Percentiles rank a stretch among this genome's conserved stretches.
Evolutionary conservation across 495 filamentous ascomycete species (phyloP).

Genomic region (Hypoxylon cercidicola): DNA sequence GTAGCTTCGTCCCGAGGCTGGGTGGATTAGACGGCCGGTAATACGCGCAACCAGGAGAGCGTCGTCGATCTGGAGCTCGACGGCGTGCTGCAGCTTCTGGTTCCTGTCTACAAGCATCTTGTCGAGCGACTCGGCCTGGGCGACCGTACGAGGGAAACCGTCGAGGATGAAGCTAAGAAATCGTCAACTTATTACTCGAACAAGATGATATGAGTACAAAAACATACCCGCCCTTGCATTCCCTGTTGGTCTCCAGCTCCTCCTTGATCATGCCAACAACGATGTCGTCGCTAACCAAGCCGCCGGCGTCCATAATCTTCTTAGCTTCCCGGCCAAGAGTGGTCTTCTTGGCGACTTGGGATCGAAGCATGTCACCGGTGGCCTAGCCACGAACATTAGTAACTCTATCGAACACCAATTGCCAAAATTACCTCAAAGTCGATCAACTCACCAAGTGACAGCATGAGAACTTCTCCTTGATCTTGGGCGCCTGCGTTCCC

Average conservation of each 20-base stretch:
- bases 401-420: conserved; percentile 7
- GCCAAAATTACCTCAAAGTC: conserved; percentile 20
- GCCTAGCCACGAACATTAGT: conserved; percentile 66
- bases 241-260: conserved; percentile 90
- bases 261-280: conserved; percentile 99
- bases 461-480: conserved; percentile 96
- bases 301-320: conserved; percentile 99
- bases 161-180: conserved; percentile 91
- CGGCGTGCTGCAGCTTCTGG: conserved; percentile 87
- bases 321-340: conserved; percentile 93
- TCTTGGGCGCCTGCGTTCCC: conserved; percentile 96
- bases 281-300: conserved; percentile 98
- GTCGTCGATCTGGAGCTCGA: conserved; percentile 98
- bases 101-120: conserved; percentile 80
- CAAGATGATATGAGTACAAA: neutral
- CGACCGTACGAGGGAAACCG: conserved; percentile 95
- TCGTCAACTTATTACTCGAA: neutral
- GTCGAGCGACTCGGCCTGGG: conserved; percentile 94
- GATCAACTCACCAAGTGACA: conserved; percentile 86
- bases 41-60: conserved; percentile 92
- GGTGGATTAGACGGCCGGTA: conserved; percentile 95
- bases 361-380: conserved; percentile 98
- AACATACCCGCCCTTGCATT: conserved; percentile 95
- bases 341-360: conserved; percentile 98
- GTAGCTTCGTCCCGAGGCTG: conserved; percentile 94